Evolutionary conservation across 2,329 filamentous ascomycete species (phyloP), one percentile per base, ranked within the genome.

Genomic region (Talaromyces sp.): DNA sequence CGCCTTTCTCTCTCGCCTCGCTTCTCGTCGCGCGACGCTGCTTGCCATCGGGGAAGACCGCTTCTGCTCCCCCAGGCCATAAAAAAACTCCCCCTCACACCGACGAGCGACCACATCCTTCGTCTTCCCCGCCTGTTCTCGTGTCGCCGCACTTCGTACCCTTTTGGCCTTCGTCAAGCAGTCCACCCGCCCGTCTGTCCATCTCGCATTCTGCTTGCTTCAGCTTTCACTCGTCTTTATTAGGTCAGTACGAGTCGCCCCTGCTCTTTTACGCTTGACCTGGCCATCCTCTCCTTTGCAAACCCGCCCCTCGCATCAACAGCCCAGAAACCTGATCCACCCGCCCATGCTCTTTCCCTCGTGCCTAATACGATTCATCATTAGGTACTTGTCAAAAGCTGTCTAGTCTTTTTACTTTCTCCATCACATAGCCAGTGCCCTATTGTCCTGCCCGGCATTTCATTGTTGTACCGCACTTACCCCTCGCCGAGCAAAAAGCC

Each of bases 61-160:
- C 43, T 21, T n/a, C 35, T 8, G 17, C 32, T 35, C 5, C 32
- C 32, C 32, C 32, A 38, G 17, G 5, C 32, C 14, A 38, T 2
- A 19, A 46, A 59, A 57, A 19, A 46, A 59, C 56, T 56, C 48
- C 58, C 60, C 50, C 29, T 57, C 59, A 52, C 54, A 31, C 14
- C 48, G 27, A 52, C 43, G 43, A 46, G 19, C n/a, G 41, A 46
- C 27, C 4, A 6, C 41, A 46, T n/a, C 43, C 48, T 29, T 52
- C 48, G 10, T 52, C 48, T 52, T 52, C 48, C 48, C 48, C 48
- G 48, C 48, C 48, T 52, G 48, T 31, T 52, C 48, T 52, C 48
- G 48, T 52, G 48, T 52, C 48, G 48, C 48, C 12, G 12, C 6
- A n/a, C 24, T 26, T 52, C 48, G 7, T 52, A n/a, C 48, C 11